phyloP scores from a whole-genome alignment of 73 alveolate genomes.

The Stentor roeselii region DNA sequence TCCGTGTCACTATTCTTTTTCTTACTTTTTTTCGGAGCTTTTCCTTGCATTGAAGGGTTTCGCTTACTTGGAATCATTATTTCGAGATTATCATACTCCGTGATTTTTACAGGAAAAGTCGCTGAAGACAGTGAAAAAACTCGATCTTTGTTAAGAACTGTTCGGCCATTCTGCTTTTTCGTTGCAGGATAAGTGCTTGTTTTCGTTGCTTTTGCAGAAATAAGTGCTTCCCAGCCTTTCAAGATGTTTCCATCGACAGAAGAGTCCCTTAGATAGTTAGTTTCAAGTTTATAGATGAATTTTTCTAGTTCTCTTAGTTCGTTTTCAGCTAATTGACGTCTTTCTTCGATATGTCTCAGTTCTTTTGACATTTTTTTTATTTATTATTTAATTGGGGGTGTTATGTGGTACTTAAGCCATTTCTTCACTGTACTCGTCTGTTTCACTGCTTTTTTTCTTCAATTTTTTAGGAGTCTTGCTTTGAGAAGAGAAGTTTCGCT shows the following conservation, averaged over 20 bases:
- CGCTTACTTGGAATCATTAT: neutral
- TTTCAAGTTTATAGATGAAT: conserved; percentile 8
- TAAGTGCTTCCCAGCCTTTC: conserved; percentile 22
- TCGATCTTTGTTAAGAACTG: conserved; percentile 7
- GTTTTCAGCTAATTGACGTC: neutral
- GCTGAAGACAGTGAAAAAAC: conserved; percentile 16
- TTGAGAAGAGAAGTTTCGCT: neutral
- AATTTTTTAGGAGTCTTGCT: neutral
- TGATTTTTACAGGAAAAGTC: conserved; percentile 8
- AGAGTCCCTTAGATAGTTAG: conserved; percentile 16
- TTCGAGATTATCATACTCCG: conserved; percentile 8
- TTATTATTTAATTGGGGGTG: too few relatives aligned
- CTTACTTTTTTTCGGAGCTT: neutral
- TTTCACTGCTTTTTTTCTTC: neutral
- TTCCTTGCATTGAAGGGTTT: neutral
- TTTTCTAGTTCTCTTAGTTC: conserved; percentile 19
- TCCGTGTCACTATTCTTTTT: neutral
- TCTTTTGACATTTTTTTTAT: conserved; percentile 16
- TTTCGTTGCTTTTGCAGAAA: neutral
- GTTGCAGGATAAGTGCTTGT: neutral
- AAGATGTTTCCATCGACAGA: conserved; percentile 17
- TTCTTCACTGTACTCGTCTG: conserved; percentile 17
- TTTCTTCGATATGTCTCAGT: conserved; percentile 1
- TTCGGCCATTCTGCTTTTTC: neutral
- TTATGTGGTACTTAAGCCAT: neutral